These are phyloP conservation scores for Laburnicola sp. DNA, from an alignment of 2,329 filamentous ascomycete genomes.

Conservation along the genomic window DNA sequence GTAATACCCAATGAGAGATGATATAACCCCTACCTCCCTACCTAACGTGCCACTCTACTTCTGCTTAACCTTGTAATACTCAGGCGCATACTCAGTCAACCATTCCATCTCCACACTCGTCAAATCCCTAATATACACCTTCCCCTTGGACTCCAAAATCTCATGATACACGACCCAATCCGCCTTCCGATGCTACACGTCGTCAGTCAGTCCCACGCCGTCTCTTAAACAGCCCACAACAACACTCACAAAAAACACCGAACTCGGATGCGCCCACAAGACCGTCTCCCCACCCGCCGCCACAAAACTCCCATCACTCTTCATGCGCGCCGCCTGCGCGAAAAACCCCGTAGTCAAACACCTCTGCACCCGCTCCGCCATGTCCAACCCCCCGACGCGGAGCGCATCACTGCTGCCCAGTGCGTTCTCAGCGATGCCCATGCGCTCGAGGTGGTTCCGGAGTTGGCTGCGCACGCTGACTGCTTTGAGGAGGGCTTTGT, in stretches of 20 bases:
- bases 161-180: conserved; percentile 98
- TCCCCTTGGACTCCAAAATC: conserved; percentile 83
- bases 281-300: conserved; percentile 79
- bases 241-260: conserved; percentile 78
- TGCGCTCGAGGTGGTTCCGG: conserved; percentile 82
- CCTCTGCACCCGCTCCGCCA: conserved; percentile 74
- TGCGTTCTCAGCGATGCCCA: conserved; percentile 64
- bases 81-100: conserved; percentile 84
- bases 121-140: conserved; percentile 87
- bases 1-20: conserved; percentile 13
- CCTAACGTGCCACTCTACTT: conserved; percentile 9
- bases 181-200: conserved; percentile 75
- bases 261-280: conserved; percentile 87
- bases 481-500: conserved; percentile 77
- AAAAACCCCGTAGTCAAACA: conserved; percentile 92
- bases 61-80: conserved; percentile 54
- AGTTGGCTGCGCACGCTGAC: conserved; percentile 86
- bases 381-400: conserved; percentile 50
- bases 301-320: conserved; percentile 84
- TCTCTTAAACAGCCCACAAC: too few species aligned
- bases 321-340: conserved; percentile 90
- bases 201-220: neutral
- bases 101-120: conserved; percentile 94
- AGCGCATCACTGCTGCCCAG: conserved; percentile 49
- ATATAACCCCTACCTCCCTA: too few species aligned